Conservation (phyloP, 2,329 filamentous ascomycete genomes). For the Alternaria panax region DNA sequence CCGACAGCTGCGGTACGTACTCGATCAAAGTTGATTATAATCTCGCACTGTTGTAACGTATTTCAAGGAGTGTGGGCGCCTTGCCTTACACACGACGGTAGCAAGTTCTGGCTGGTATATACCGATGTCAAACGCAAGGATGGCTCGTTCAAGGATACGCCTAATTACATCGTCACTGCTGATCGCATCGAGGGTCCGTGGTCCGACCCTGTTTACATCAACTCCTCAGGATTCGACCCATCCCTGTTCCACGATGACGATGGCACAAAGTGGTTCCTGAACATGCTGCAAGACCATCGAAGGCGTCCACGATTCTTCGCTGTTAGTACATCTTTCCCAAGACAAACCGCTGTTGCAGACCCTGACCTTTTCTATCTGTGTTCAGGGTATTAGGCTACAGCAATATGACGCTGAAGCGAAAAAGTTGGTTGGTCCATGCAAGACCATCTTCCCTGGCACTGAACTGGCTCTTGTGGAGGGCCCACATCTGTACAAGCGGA, state of each 20-base stretch:
- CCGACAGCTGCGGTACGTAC: conserved; percentile 57
- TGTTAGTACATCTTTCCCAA: conserved; percentile 30
- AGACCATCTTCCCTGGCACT: conserved; percentile 62
- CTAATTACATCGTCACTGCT: conserved; percentile 67
- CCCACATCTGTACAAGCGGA: conserved; percentile 48
- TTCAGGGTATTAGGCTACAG: conserved; percentile 61
- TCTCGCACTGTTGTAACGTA: conserved; percentile 1
- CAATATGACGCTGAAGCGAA: conserved; percentile 61
- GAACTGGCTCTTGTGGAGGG: conserved; percentile 56
- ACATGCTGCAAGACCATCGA: conserved; percentile 49
- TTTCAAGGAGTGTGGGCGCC: conserved; percentile 64
- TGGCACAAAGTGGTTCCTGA: conserved; percentile 49
- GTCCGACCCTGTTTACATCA: conserved; percentile 67
- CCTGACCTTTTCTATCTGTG: not conserved
- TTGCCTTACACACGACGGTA: conserved; percentile 67
- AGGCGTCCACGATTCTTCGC: conserved; percentile 55
- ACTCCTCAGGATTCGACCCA: conserved; percentile 70
- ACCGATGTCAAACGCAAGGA: conserved; percentile 73
- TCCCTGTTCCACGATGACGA: conserved; percentile 47
- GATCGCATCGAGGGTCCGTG: conserved; percentile 64
- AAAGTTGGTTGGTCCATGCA: conserved; percentile 63
- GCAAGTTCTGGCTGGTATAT: conserved; percentile 69
- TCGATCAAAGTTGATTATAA: not conserved
- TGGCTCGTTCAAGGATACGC: conserved; percentile 69
- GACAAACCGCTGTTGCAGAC: not conserved